Evolutionary conservation across 2,329 filamentous ascomycete genomes (phyloP).

Genomic region (Trichoderma sp.): DNA sequence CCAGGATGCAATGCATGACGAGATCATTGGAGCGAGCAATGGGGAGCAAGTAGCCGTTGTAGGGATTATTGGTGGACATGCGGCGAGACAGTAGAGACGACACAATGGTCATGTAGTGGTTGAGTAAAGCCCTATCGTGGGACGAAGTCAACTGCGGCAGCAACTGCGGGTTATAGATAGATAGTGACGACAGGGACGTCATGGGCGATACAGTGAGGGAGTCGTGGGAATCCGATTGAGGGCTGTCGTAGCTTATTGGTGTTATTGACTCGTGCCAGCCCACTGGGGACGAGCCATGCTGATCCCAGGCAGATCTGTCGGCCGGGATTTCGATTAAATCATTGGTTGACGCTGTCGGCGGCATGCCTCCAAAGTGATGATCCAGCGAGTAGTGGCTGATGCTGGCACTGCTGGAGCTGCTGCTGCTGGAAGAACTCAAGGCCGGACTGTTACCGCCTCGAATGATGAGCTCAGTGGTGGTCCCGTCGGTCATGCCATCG

Average conservation of each 20-base stretch:
- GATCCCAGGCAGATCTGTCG: constrained; percentile 25
- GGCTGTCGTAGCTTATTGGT: constrained; percentile 27
- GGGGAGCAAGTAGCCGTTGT: constrained; percentile 33
- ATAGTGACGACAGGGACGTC: constrained; percentile 24
- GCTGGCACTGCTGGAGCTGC: neutral
- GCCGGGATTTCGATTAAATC: constrained; percentile 25
- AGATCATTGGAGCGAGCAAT: constrained; percentile 34
- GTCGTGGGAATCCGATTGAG: constrained; percentile 24
- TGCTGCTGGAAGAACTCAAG: constrained; percentile 10
- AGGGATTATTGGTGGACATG: constrained; percentile 30
- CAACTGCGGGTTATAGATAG: constrained; percentile 31
- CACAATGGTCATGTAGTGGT: constrained; percentile 36
- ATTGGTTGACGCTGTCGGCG: constrained; percentile 10
- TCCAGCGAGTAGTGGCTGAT: constrained; percentile 12
- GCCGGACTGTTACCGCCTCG: constrained; percentile 14
- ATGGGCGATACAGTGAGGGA: constrained; percentile 12
- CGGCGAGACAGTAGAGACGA: constrained; percentile 34
- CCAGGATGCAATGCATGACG: constrained; percentile 34
- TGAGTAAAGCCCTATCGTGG: constrained; percentile 34
- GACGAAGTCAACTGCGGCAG: constrained; percentile 31
- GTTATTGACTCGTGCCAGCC: constrained; percentile 28
- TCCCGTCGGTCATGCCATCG: neutral
- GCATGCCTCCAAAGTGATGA: constrained; percentile 8
- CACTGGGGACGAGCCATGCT: constrained; percentile 22
- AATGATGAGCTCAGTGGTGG: constrained; percentile 14